Conservation (phyloP, 495 filamentous ascomycete genomes). For the Talaromyces liani region DNA sequence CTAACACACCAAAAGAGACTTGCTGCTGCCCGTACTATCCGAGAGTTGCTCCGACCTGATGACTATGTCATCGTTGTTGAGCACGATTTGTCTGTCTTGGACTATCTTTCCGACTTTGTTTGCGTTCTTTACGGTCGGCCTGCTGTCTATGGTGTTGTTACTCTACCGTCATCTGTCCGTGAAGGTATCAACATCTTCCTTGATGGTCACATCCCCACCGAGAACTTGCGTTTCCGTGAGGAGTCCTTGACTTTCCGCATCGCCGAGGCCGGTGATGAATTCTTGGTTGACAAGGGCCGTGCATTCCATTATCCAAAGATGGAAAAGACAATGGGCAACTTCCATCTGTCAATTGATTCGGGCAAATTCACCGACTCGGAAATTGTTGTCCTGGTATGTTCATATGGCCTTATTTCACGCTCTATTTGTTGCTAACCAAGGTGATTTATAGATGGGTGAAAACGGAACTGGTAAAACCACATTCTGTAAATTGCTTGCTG, state of each 20-base stretch:
- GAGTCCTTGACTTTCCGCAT: conserved; percentile 96
- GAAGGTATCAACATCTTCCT: conserved; percentile 99
- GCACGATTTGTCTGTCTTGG: conserved; percentile 95
- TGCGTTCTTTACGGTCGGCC: conserved; percentile 94
- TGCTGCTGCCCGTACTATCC: conserved; percentile 84
- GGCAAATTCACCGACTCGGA: conserved; percentile 95
- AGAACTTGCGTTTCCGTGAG: conserved; percentile 97
- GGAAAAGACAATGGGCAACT: conserved; percentile 88
- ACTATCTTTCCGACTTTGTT: conserved; percentile 97
- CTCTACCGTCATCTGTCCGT: conserved; percentile 86
- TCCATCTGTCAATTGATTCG: conserved; percentile 72
- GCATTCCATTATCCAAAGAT: conserved; percentile 82
- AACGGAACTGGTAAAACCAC: conserved; percentile 96
- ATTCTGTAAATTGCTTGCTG: conserved; percentile 93
- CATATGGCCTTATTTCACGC: background rate
- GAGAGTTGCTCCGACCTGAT: conserved; percentile 74
- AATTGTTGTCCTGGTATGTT: conserved; percentile 75
- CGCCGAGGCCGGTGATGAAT: conserved; percentile 85
- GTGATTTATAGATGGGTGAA: conserved; percentile 67
- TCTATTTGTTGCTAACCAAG: background rate
- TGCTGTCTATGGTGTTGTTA: conserved; percentile 97
- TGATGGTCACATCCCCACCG: conserved; percentile 93
- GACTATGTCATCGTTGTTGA: conserved; percentile 98
- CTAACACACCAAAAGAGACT: conserved; percentile 73
- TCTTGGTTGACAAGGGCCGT: conserved; percentile 73